Conservation (phyloP, 257 asterid genomes). For the Nicotiana tabacum region DNA sequence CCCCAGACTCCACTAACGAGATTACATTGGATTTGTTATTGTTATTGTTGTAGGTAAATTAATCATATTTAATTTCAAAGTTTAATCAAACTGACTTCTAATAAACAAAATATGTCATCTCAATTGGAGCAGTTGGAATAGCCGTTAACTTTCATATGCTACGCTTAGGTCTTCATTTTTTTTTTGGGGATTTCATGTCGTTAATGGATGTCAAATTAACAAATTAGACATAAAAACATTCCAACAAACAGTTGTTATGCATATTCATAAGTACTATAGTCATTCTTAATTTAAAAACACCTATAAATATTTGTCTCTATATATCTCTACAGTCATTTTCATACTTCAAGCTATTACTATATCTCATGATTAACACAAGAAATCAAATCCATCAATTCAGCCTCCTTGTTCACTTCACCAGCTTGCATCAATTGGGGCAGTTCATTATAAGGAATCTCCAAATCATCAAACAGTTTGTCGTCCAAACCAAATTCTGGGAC, state of each 20-base stretch:
- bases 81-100: too few species aligned
- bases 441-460: constrained; percentile 19
- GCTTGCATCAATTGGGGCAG: constrained; percentile 17
- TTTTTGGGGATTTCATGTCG: background rate
- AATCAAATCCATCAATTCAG: constrained; percentile 38
- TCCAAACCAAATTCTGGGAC: constrained; percentile 26
- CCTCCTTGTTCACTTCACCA: constrained; percentile 32
- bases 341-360: background rate
- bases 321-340: background rate
- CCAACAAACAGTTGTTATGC: background rate
- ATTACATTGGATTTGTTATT: too few species aligned
- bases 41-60: too few species aligned
- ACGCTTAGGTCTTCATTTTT: too few species aligned
- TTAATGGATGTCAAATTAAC: background rate
- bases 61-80: too few species aligned
- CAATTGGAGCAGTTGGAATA: too few species aligned
- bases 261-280: constrained; percentile 27
- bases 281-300: constrained; percentile 31
- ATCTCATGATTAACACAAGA: constrained; percentile 10
- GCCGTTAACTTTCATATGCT: too few species aligned
- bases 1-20: rapidly evolving
- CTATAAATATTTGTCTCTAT: background rate
- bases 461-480: constrained; percentile 24
- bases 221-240: background rate
- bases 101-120: too few species aligned